Evolutionary conservation across 139 green algal genomes (phyloP).

Genomic region (Coelastrella sp.): DNA sequence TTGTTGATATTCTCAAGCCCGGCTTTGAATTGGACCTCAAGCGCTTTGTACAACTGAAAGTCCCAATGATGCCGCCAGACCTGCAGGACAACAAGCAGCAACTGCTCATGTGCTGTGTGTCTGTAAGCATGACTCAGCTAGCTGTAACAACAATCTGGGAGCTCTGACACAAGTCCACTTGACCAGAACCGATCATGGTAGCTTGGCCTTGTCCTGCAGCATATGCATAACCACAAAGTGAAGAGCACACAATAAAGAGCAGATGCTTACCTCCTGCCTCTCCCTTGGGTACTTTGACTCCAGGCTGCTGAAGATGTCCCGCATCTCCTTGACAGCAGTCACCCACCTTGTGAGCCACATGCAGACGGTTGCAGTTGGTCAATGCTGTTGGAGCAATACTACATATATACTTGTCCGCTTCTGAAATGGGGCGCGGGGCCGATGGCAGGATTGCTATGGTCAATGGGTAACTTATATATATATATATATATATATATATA

Average conservation of each 20-base stretch:
- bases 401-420: no score
- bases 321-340: constrained; percentile 77
- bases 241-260: not conserved
- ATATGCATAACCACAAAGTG: no score
- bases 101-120: not conserved
- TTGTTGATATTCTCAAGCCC: constrained; percentile 80
- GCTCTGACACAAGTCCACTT: no score
- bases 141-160: not conserved
- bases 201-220: no score
- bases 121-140: not conserved
- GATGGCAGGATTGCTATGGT: not conserved
- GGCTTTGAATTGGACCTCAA: constrained; percentile 80
- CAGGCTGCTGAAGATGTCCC: constrained; percentile 71
- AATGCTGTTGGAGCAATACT: not conserved
- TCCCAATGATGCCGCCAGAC: constrained; percentile 89
- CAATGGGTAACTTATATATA: not conserved
- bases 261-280: constrained; percentile 53
- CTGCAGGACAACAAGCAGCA: constrained; percentile 4
- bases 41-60: constrained; percentile 83
- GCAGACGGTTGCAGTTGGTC: not conserved
- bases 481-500: no score
- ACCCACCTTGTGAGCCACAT: constrained; percentile 59
- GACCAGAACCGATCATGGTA: not conserved
- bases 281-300: constrained; percentile 73
- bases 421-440: not conserved